phyloP scores from a whole-genome alignment of 805 yeast genomes.

The Hermanozyma aechmeae region DNA sequence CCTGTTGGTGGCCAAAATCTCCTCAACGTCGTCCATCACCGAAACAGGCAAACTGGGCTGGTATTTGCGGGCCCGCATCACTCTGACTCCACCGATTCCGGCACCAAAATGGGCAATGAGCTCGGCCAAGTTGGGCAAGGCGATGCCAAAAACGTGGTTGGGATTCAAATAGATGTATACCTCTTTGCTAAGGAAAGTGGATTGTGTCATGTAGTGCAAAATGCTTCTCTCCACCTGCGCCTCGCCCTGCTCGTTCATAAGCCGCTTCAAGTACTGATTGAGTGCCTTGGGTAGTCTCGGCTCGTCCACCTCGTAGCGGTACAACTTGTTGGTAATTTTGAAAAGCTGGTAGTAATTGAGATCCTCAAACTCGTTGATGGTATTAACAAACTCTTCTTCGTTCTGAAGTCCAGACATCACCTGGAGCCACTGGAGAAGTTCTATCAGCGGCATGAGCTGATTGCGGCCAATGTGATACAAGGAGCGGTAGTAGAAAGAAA shows the following conservation, averaged over 20 bases:
- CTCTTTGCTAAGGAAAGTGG: conserved; percentile 30
- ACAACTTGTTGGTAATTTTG: conserved; percentile 56
- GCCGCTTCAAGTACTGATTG: conserved; percentile 19
- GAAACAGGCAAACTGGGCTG: conserved; percentile 69
- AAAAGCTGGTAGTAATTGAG: conserved; percentile 64
- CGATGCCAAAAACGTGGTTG: conserved; percentile 43
- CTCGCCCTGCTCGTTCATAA: conserved; percentile 29
- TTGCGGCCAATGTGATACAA: conserved; percentile 55
- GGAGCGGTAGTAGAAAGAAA: conserved; percentile 55
- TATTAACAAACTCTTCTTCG: conserved; percentile 51
- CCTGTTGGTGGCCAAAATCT: conserved; percentile 30
- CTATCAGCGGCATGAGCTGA: conserved; percentile 65
- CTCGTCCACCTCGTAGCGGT: conserved; percentile 81
- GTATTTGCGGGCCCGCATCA: conserved; percentile 42
- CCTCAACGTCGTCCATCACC: conserved; percentile 65
- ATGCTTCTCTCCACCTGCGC: conserved; percentile 16
- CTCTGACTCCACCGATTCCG: conserved; percentile 55
- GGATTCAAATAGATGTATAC: conserved; percentile 42
- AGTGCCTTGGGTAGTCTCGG: conserved; percentile 42
- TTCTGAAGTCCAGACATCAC: conserved; percentile 65
- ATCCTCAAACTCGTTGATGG: conserved; percentile 42
- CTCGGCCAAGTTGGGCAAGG: conserved; percentile 68
- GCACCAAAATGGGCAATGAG: conserved; percentile 69
- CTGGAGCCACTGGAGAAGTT: conserved; percentile 85
- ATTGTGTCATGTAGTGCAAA: conserved; percentile 32